A percentile compares a stretch with the other conserved stretches of the same genome.
phyloP scores from a whole-genome alignment of 108 stramenopile genomes.

The Schizochytrium sp. region DNA sequence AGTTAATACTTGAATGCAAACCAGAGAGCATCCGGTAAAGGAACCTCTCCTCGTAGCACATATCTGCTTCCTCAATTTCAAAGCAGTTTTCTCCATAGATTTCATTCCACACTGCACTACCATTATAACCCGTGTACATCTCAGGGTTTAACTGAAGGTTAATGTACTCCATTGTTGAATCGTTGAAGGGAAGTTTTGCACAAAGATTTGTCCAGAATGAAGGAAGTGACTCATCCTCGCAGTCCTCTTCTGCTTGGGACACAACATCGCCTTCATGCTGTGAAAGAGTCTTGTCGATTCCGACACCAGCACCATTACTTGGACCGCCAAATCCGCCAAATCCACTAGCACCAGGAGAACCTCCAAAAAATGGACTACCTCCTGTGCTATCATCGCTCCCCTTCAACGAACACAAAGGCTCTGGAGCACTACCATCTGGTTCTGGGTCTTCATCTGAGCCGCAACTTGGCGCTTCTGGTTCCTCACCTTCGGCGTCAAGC shows the following conservation, averaged over 20 bases:
- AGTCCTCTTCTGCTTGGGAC: not conserved
- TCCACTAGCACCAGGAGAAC: no score
- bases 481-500: not conserved
- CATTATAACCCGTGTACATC: constrained; percentile 91
- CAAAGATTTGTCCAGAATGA: constrained; percentile 43
- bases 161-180: constrained; percentile 77
- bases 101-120: constrained; percentile 88
- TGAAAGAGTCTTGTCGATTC: constrained; percentile 45
- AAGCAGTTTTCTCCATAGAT: constrained; percentile 94
- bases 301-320: not conserved
- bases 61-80: constrained; percentile 62
- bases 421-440: not conserved
- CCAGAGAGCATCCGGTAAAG: constrained; percentile 88
- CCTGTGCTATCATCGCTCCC: constrained; percentile 5
- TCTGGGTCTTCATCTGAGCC: constrained; percentile 5
- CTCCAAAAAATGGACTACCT: not conserved
- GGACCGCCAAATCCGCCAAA: not conserved
- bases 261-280: not conserved
- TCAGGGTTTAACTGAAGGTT: constrained; percentile 89
- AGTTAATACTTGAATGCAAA: constrained; percentile 87
- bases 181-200: constrained; percentile 37
- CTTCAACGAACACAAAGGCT: constrained; percentile 11
- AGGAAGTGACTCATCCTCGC: constrained; percentile 47
- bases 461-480: constrained; percentile 9
- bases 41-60: constrained; percentile 92